Evolutionary conservation across 768 basidiomycete genomes (phyloP).

Genomic region (Austroboletus festivus): DNA sequence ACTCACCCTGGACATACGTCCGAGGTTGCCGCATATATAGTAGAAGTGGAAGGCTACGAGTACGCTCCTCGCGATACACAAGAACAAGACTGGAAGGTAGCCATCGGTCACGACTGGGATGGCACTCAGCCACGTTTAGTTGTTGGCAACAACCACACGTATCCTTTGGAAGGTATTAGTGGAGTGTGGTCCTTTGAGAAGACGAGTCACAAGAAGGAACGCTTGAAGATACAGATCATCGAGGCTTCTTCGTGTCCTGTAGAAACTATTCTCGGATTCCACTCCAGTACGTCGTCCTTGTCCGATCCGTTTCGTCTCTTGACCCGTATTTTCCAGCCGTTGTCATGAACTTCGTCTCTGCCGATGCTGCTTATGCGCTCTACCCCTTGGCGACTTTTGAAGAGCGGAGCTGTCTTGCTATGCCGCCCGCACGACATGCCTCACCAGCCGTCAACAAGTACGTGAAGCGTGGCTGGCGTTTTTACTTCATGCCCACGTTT

Average conservation of each 20-base stretch:
- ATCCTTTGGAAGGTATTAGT: conserved; percentile 4
- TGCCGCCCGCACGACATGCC: conserved; percentile 6
- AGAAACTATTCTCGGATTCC: conserved; percentile 42
- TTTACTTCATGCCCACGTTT: conserved; percentile 10
- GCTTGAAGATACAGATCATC: conserved; percentile 41
- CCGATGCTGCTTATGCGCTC: conserved; percentile 38
- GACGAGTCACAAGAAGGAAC: not conserved
- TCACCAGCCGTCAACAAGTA: conserved; percentile 32
- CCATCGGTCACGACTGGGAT: conserved; percentile 15
- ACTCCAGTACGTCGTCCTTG: conserved; percentile 40
- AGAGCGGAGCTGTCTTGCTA: conserved; percentile 24
- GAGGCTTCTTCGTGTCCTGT: conserved; percentile 17
- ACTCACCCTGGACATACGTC: conserved; percentile 30
- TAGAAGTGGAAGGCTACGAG: conserved; percentile 27
- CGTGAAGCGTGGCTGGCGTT: conserved; percentile 35
- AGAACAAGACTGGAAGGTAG: conserved; percentile 10
- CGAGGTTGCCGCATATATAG: conserved; percentile 37
- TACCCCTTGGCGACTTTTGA: conserved; percentile 42
- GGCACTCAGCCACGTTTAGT: conserved; percentile 7
- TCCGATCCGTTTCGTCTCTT: not conserved
- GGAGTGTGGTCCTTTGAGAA: conserved; percentile 27
- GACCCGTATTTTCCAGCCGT: not conserved
- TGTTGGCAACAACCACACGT: not conserved
- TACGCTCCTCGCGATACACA: conserved; percentile 26
- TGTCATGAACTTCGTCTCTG: conserved; percentile 40